Base-by-base conservation (phyloP, 2,329 filamentous ascomycete genomes). In the Cadophora sp. region DNA sequence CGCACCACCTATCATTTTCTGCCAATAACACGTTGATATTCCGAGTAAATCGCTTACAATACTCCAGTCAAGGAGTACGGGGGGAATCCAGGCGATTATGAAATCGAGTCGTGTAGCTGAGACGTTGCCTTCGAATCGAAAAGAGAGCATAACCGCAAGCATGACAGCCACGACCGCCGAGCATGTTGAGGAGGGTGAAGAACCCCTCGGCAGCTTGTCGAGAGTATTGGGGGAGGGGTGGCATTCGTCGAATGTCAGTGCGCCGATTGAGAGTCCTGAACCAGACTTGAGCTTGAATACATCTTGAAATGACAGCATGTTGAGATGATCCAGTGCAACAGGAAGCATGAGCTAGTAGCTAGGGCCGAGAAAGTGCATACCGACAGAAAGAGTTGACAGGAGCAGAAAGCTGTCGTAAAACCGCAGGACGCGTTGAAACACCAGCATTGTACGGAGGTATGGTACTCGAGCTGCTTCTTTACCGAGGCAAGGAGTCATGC, bases 401-500 rank as follows among this genome's bases (percentile, higher is more conserved):
- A 63, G 59, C 16, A 63, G 26, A 22, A 67, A 67, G 19, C 48
- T 63, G 14, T 67, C 50, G 16, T 58, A 59, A 9, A 63, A 67
- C 34, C 59, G 65, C 37, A 64, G 14, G 5, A 64, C 7, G 22
- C 40, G 60, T 56, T 63, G 60, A 24, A 67, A 64, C 19, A 64
- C 40, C 22, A 63, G 59, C 60, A 63, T 63, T 6, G 51, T 60
- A 7, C 60, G 51, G 48, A 60, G 4, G 51, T 60, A 7, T 51
- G 51, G 48, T 63, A 67, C 4, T 63, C 60, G 29, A 67, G 26
- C 40, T 67, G 65, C 24, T 63, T 67, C n/a, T 59, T 51, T 27
- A 59, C 60, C 64, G 50, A n/a, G 50, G 37, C 19, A 24, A 4
- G 4, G 26, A 22, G 16, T 19, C 37, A 29, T 46, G n/a, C 40